Evolutionary conservation across 768 basidiomycete species (phyloP).

Genomic region (Russula lepida): DNA sequence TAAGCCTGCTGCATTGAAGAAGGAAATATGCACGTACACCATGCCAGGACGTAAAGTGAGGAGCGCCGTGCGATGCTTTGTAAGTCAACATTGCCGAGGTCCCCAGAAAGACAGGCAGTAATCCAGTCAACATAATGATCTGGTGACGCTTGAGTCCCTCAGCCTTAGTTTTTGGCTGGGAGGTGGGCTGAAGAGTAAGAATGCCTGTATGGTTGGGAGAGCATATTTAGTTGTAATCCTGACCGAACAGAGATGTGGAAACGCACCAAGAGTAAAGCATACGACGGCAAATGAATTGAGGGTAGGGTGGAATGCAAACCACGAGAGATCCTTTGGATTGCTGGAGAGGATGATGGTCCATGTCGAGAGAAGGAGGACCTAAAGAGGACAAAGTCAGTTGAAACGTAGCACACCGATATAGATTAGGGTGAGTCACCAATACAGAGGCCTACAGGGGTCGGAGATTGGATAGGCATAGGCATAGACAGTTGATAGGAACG

Average conservation of each 20-base stretch:
- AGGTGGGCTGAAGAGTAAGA: constrained; percentile 67
- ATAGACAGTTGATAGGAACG: constrained; percentile 18
- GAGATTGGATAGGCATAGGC: not conserved
- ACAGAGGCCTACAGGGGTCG: constrained; percentile 13
- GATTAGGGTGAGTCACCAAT: not conserved
- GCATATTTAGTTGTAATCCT: not conserved
- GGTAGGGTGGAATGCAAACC: constrained; percentile 62
- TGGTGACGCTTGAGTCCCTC: constrained; percentile 68
- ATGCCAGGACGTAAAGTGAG: constrained; percentile 72
- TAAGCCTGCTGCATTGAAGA: not conserved
- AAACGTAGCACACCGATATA: not conserved
- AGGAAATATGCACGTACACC: constrained; percentile 38
- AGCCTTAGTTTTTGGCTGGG: constrained; percentile 53
- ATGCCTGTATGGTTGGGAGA: constrained; percentile 40
- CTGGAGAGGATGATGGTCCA: constrained; percentile 42
- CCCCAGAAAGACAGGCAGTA: constrained; percentile 53
- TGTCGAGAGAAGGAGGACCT: constrained; percentile 26
- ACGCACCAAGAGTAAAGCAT: constrained; percentile 52
- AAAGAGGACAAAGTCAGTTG: not conserved
- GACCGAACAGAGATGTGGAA: not conserved
- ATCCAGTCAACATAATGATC: constrained; percentile 45
- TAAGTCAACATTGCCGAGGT: constrained; percentile 53
- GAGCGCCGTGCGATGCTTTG: constrained; percentile 41
- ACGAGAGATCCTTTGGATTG: constrained; percentile 39
- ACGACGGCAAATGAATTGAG: constrained; percentile 51